phyloP scores from a whole-genome alignment of 805 yeast genomes.

The Pichia heedii region DNA sequence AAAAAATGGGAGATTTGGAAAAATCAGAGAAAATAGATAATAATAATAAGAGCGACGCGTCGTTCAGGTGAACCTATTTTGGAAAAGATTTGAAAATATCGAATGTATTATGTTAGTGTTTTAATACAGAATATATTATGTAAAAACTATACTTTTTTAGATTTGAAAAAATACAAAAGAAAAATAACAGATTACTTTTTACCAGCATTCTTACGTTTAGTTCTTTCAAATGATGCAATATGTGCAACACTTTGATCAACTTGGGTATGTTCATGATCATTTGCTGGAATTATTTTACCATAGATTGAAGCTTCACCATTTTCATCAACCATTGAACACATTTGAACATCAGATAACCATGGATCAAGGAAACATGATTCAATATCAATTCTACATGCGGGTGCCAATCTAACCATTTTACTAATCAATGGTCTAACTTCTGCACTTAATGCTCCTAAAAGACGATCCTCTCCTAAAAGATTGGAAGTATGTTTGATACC shows the following conservation, averaged over 20 bases:
- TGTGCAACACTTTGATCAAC: slow-evolving; percentile 94
- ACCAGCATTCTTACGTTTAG: slow-evolving; percentile 36
- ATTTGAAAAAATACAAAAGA: not conserved
- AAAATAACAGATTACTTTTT: slow-evolving; percentile 5
- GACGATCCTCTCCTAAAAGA: slow-evolving; percentile 61
- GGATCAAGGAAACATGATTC: slow-evolving; percentile 69
- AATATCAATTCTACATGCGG: slow-evolving; percentile 74
- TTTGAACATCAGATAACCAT: slow-evolving; percentile 55
- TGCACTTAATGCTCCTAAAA: slow-evolving; percentile 60
- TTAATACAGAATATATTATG: too few species aligned
- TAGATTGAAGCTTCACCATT: slow-evolving; percentile 25
- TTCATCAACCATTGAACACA: slow-evolving; percentile 55
- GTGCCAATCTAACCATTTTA: slow-evolving; percentile 76
- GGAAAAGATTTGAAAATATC: too few species aligned
- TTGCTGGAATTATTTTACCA: slow-evolving; percentile 33
- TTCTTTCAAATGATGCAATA: slow-evolving; percentile 85
- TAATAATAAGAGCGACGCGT: too few species aligned
- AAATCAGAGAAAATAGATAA: too few species aligned
- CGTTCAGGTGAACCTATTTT: too few species aligned
- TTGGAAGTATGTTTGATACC: slow-evolving; percentile 46
- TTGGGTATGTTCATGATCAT: slow-evolving; percentile 72
- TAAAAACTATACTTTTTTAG: too few species aligned
- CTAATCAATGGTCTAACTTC: slow-evolving; percentile 60
- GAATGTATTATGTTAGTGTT: too few species aligned
- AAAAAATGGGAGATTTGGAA: too few species aligned